Conservation (phyloP, 164 flowering plant genomes). For the Annona cherimola region DNA sequence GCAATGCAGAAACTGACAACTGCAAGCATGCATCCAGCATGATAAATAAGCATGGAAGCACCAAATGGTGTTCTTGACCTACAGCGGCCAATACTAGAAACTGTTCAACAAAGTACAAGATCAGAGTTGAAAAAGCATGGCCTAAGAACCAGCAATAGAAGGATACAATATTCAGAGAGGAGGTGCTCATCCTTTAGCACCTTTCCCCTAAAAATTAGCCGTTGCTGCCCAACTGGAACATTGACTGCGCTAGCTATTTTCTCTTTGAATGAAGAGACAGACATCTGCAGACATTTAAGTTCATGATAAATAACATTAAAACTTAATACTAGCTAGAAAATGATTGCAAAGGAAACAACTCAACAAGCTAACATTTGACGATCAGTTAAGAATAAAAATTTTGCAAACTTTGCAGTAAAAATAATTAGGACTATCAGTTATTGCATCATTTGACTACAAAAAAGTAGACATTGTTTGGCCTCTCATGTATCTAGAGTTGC, state of each 20-base stretch:
- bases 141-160: conserved; percentile 6
- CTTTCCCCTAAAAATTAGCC: conserved; percentile 92
- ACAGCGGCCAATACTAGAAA: not conserved
- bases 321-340: not conserved
- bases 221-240: conserved; percentile 81
- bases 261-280: conserved; percentile 75
- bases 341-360: not conserved
- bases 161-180: conserved; percentile 96
- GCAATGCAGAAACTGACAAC: not conserved
- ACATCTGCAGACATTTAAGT: conserved; percentile 35
- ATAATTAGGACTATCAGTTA: no score
- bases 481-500: no score
- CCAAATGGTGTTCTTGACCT: not conserved
- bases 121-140: not conserved
- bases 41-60: not conserved
- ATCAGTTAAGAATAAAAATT: no score
- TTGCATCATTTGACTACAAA: no score
- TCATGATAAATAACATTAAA: not conserved
- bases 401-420: no score
- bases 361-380: not conserved
- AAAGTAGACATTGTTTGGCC: no score
- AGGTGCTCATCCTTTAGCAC: conserved; percentile 84
- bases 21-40: not conserved
- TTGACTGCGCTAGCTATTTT: conserved; percentile 66
- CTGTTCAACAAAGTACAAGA: not conserved